A percentile compares a stretch with the other conserved stretches of the same genome.
These are phyloP conservation scores for Aplosporella prunicola DNA, from an alignment of 2,329 filamentous ascomycete genomes.

Conservation along the genomic window DNA sequence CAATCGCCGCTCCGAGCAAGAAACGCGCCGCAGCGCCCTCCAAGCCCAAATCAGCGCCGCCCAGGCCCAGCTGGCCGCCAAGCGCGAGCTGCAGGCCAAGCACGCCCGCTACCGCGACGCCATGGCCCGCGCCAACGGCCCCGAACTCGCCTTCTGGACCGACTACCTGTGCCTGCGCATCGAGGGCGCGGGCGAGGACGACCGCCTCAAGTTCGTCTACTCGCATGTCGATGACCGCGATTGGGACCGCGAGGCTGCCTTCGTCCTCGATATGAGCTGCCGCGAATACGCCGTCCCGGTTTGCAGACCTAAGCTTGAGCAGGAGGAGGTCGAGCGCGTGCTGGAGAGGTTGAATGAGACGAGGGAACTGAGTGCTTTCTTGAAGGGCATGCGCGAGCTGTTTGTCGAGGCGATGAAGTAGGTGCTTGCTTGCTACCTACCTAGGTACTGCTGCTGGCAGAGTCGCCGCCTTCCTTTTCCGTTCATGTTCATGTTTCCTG, in stretches of 20 bases:
- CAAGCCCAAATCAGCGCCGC: slow-evolving; percentile 52
- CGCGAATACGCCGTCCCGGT: slow-evolving; percentile 79
- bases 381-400: slow-evolving; percentile 75
- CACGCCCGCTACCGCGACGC: slow-evolving; percentile 68
- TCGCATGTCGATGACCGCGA: slow-evolving; percentile 77
- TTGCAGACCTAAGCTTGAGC: slow-evolving; percentile 72
- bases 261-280: slow-evolving; percentile 74
- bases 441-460: too few species aligned
- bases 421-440: background rate
- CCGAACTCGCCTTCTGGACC: slow-evolving; percentile 94
- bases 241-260: slow-evolving; percentile 85
- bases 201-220: slow-evolving; percentile 83
- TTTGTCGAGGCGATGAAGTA: slow-evolving; percentile 52
- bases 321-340: slow-evolving; percentile 66
- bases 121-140: slow-evolving; percentile 80
- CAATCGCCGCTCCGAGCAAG: slow-evolving; percentile 46
- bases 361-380: slow-evolving; percentile 58
- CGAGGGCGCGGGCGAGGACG: slow-evolving; percentile 75
- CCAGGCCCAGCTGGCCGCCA: slow-evolving; percentile 59
- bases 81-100: slow-evolving; percentile 60
- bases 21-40: slow-evolving; percentile 46
- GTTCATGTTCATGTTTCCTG: too few species aligned
- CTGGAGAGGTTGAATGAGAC: slow-evolving; percentile 74
- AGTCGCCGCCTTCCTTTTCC: too few species aligned
- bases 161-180: slow-evolving; percentile 80